Conservation (phyloP, 192 early-diverging fungal genomes). For the Umbelopsis ramanniana region DNA sequence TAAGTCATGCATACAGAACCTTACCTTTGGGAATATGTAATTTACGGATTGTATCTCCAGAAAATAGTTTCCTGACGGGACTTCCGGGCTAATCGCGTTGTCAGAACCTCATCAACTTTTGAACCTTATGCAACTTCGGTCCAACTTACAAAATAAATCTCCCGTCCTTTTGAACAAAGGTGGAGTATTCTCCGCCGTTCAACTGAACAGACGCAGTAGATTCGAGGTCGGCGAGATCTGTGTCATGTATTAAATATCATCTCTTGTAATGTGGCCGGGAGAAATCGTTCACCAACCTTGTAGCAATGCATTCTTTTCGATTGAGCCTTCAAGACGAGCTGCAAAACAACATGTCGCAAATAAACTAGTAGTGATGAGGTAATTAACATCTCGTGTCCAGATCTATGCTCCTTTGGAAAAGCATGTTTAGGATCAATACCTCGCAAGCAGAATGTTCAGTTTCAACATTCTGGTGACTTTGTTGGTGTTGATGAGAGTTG, state of each 20-base stretch:
- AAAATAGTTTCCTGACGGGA: conserved; percentile 54
- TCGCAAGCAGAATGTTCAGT: neutral
- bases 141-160: conserved; percentile 50
- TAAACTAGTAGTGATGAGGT: neutral
- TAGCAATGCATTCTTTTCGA: neutral
- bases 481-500: too few relatives aligned
- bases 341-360: conserved; percentile 3
- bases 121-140: neutral
- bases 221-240: conserved; percentile 35
- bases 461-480: neutral
- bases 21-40: conserved; percentile 58
- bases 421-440: neutral
- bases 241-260: neutral
- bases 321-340: conserved; percentile 9
- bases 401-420: neutral
- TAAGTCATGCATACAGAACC: neutral
- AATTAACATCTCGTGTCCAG: neutral
- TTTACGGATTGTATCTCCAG: conserved; percentile 56
- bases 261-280: neutral
- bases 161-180: conserved; percentile 49
- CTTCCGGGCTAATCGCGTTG: conserved; percentile 42
- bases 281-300: neutral
- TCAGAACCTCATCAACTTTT: neutral
- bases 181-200: conserved; percentile 50
- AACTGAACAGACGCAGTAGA: conserved; percentile 43